phyloP scores from a whole-genome alignment of 169 alveolate genomes.

The Plasmodium vinckei region DNA sequence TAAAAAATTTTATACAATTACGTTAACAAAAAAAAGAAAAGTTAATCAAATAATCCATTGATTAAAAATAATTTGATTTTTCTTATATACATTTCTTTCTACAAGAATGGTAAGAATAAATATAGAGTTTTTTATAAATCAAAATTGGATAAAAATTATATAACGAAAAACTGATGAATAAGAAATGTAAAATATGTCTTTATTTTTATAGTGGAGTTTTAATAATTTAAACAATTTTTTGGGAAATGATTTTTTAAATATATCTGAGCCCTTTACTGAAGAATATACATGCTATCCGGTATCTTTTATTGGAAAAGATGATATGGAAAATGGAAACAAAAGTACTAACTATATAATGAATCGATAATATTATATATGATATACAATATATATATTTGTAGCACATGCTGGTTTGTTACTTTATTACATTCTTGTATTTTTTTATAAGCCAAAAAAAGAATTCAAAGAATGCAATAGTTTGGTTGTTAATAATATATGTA shows the following conservation, averaged over 20 bases:
- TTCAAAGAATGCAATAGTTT: no score
- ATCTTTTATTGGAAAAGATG: constrained; percentile 89
- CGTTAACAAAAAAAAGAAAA: no score
- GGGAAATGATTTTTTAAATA: constrained; percentile 57
- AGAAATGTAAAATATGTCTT: constrained; percentile 18
- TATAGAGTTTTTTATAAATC: not conserved
- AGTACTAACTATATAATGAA: constrained; percentile 49
- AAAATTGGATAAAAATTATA: not conserved
- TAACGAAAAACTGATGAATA: not conserved
- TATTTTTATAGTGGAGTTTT: constrained; percentile 72
- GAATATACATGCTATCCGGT: constrained; percentile 89
- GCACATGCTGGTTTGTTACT: no score
- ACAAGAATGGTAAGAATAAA: constrained; percentile 44
- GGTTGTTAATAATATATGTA: not conserved
- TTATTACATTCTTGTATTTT: no score
- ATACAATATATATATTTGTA: not conserved
- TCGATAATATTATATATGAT: not conserved
- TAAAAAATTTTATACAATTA: no score
- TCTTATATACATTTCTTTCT: not conserved
- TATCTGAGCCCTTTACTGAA: constrained; percentile 77
- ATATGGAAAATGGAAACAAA: constrained; percentile 89
- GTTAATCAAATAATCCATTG: no score
- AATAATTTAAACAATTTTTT: constrained; percentile 49
- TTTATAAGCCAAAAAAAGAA: no score
- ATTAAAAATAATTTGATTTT: not conserved